Evolutionary conservation across 768 basidiomycete species (phyloP).

Genomic region (Ramaria sp.): DNA sequence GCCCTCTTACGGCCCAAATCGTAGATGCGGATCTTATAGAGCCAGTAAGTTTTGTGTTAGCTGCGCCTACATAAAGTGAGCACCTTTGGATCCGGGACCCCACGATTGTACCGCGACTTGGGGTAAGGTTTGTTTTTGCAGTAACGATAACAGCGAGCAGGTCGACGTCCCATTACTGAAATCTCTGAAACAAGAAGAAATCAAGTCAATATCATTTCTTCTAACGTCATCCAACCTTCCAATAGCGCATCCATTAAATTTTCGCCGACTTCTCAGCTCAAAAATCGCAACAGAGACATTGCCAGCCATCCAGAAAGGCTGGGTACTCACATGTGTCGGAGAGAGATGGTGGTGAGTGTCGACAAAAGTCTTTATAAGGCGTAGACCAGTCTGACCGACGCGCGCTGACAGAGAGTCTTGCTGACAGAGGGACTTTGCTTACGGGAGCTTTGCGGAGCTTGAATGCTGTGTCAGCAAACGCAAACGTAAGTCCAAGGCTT

Average conservation of each 20-base stretch:
- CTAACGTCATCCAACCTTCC: conserved; percentile 6
- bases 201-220: not conserved
- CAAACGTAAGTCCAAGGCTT: too few species aligned
- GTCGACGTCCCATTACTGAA: conserved; percentile 88
- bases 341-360: not conserved
- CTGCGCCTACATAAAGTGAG: not conserved
- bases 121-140: conserved; percentile 99
- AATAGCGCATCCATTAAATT: conserved; percentile 5
- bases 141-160: conserved; percentile 96
- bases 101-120: conserved; percentile 93
- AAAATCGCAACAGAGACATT: not conserved
- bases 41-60: conserved; percentile 12
- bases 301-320: not conserved
- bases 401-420: not conserved
- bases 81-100: conserved; percentile 94
- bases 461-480: too few species aligned
- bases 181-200: not conserved
- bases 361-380: not conserved
- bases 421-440: not conserved
- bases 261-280: not conserved
- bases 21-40: conserved; percentile 81
- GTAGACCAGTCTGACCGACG: too few species aligned
- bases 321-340: not conserved
- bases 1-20: conserved; percentile 95
- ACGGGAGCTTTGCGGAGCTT: not conserved